Conservation (phyloP, 352 stramenopile genomes). For the Phytophthora pseudosyringae region DNA sequence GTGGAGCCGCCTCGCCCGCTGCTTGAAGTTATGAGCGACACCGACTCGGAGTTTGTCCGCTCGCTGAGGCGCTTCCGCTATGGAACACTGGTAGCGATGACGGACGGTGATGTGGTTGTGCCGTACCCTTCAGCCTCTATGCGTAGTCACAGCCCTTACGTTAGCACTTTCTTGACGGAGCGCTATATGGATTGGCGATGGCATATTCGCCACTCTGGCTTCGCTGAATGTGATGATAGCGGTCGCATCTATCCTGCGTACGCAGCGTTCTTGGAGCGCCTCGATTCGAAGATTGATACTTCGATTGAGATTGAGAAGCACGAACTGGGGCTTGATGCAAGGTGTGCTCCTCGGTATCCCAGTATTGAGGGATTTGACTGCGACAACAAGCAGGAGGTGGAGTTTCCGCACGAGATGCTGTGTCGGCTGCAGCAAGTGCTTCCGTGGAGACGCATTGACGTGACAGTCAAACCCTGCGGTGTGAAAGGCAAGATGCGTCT, state of each 20-base stretch:
- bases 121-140: conserved; percentile 78
- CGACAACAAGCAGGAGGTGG: conserved; percentile 83
- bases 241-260: not conserved
- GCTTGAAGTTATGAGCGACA: conserved; percentile 72
- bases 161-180: conserved; percentile 55
- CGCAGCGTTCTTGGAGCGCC: conserved; percentile 36
- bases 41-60: conserved; percentile 55
- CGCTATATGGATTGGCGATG: conserved; percentile 71
- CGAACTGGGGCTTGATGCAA: conserved; percentile 49
- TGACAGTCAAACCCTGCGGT: conserved; percentile 65
- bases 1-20: conserved; percentile 37
- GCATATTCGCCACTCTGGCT: conserved; percentile 76
- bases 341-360: conserved; percentile 40
- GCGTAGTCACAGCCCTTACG: conserved; percentile 73
- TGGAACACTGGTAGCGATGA: conserved; percentile 78
- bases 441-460: conserved; percentile 68
- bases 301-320: conserved; percentile 45
- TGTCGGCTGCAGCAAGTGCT: conserved; percentile 55
- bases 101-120: conserved; percentile 77
- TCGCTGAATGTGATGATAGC: conserved; percentile 22
- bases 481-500: conserved; percentile 76
- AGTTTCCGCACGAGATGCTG: conserved; percentile 74
- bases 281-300: conserved; percentile 58
- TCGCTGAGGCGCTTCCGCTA: conserved; percentile 63
- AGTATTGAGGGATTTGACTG: conserved; percentile 71